Evolutionary conservation across 805 yeast genomes (phyloP).

Genomic region (Kuraishia hungarica): DNA sequence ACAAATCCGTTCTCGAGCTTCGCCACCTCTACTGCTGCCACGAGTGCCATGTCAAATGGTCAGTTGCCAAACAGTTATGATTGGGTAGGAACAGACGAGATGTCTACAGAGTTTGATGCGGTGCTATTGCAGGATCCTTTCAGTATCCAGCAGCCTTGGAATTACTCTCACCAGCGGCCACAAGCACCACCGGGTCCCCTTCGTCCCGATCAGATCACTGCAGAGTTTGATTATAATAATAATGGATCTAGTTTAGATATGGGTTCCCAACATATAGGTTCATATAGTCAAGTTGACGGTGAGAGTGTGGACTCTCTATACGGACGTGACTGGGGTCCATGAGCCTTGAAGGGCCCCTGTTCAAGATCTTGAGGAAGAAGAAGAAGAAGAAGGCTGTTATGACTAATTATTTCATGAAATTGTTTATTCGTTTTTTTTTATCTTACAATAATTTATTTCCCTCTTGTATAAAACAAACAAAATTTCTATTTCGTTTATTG

Average conservation of each 20-base stretch:
- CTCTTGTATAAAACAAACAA: not conserved
- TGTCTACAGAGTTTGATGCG: conserved; percentile 11
- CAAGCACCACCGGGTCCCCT: not conserved
- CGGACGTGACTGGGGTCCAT: not conserved
- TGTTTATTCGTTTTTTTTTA: not conserved
- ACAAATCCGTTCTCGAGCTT: not conserved
- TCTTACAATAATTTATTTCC: not conserved
- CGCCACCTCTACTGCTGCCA: not conserved
- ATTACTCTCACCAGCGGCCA: not conserved
- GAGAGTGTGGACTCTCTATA: not conserved
- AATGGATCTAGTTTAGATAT: not conserved
- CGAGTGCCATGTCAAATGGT: not conserved
- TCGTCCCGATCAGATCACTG: not conserved
- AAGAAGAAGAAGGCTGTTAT: not conserved
- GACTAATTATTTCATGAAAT: not conserved
- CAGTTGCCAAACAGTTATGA: not conserved
- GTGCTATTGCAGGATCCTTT: conserved; percentile 32
- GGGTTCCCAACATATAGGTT: not conserved
- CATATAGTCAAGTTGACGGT: not conserved
- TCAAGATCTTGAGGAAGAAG: too few species aligned
- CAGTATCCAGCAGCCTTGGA: conserved; percentile 36
- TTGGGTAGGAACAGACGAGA: not conserved
- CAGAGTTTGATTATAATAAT: not conserved
- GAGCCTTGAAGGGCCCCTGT: not conserved
- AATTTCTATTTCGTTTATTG: too few species aligned